Base-by-base conservation (phyloP, 305 asterid species). In the Solanum chacoense region DNA sequence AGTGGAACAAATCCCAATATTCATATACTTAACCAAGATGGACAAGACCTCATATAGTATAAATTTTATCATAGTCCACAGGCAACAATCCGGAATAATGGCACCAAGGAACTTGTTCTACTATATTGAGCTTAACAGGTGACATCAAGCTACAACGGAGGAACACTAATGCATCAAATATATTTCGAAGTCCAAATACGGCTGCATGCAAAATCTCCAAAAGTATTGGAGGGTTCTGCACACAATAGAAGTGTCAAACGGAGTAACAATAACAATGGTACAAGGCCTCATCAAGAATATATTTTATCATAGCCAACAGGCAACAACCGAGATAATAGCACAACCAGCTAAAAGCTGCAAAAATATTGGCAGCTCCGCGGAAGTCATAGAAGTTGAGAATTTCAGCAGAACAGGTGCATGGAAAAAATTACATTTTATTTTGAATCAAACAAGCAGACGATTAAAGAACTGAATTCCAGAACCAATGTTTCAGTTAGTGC, bases 301-400 rank as follows among this genome's bases (percentile, higher is more conserved):
- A 4, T 67, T 67, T 67, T 67, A 24, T 67, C 74, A 67, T 67
- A 67, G 74, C 74, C 32, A 24, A 67, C 74, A 67, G 31, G 31
- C 69, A 67, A 67, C 74, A 67, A 67, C 74, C 31, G 8, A 67
- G 28, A 24, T 24, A 11, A 67, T 24, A 65, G 74, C 38, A 50
- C 87, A 83, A 50, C 45, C 87, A 83, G 87, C 87, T 45, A 83
- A 83, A 83, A 83, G 12, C 42, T 50, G 87, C 73, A 55, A 84
- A 32, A 55, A 37, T 50, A 84, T 31, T 55, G 87, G 74, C 87
- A 84, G 29, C 74, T 84, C 42, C 28, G 26, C 7, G 8, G 24
- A 83, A 20, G 5, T 50, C 73, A 20, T 20, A 50, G 31, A 55
- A 31, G 73, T 50, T 84, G 74, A 31, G 74, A 84, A 31, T 84